phyloP scores from a whole-genome alignment of 2,329 filamentous ascomycete genomes.

The Fusarium staphyleae region DNA sequence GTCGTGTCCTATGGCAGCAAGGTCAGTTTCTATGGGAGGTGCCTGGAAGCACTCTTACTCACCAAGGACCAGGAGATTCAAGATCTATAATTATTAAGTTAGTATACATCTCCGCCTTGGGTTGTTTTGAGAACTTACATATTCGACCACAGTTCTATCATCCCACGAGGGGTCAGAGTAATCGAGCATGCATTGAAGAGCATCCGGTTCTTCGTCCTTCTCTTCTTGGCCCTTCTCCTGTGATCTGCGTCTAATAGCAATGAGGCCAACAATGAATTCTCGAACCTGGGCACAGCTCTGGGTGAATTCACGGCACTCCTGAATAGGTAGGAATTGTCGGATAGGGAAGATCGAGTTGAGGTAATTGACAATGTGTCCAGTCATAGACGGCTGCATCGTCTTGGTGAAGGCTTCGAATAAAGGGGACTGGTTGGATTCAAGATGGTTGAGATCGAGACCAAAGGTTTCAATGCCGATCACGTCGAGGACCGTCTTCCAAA shows the following conservation, averaged over 20 bases:
- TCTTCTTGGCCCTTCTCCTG: slow-evolving; percentile 4
- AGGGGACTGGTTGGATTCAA: slow-evolving; percentile 39
- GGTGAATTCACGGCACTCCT: slow-evolving; percentile 48
- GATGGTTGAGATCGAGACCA: slow-evolving; percentile 46
- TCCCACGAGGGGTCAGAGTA: slow-evolving; percentile 36
- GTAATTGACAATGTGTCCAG: slow-evolving; percentile 42
- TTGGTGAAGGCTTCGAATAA: slow-evolving; percentile 33
- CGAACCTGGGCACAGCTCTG: slow-evolving; percentile 42
- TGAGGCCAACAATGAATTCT: slow-evolving; percentile 39
- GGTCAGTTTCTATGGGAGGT: not conserved
- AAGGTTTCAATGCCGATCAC: slow-evolving; percentile 46
- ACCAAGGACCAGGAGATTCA: slow-evolving; percentile 54
- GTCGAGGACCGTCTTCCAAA: slow-evolving; percentile 47
- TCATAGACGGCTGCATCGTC: slow-evolving; percentile 39
- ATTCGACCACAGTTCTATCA: slow-evolving; percentile 42
- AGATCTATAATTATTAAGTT: slow-evolving; percentile 44
- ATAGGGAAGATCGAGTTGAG: slow-evolving; percentile 47
- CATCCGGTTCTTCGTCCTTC: slow-evolving; percentile 16
- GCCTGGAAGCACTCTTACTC: not conserved
- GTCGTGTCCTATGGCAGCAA: slow-evolving; percentile 46
- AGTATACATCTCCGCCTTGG: not conserved
- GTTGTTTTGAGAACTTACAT: slow-evolving; percentile 19
- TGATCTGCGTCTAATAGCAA: slow-evolving; percentile 13
- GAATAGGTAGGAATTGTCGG: slow-evolving; percentile 47
- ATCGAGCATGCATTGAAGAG: slow-evolving; percentile 48